These are phyloP conservation scores for Penicillium goetzii DNA, from an alignment of 495 filamentous ascomycete genomes.

Conservation along the genomic window DNA sequence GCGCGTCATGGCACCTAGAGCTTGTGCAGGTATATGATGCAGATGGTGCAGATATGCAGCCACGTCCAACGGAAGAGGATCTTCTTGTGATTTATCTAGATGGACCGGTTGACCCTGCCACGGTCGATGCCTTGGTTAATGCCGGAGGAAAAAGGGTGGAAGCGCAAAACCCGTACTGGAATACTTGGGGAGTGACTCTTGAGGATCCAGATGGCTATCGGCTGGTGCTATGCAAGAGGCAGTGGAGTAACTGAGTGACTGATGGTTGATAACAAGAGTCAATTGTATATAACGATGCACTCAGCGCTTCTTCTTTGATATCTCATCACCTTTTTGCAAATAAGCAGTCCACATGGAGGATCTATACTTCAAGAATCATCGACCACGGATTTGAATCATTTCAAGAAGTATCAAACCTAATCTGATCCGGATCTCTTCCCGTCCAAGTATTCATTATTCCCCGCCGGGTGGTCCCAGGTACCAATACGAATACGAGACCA, in stretches of 20 bases:
- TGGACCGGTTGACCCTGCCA: slow-evolving; percentile 16
- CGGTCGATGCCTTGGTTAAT: slow-evolving; percentile 12
- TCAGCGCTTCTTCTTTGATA: too few relatives aligned
- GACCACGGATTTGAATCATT: not conserved
- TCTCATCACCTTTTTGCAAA: too few relatives aligned
- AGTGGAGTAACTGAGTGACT: not conserved
- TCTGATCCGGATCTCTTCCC: slow-evolving; percentile 4
- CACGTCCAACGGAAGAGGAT: slow-evolving; percentile 23
- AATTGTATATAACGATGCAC: too few relatives aligned
- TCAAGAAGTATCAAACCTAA: not conserved
- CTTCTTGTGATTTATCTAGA: slow-evolving; percentile 24
- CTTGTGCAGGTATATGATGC: slow-evolving; percentile 17
- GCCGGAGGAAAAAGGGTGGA: slow-evolving; percentile 18
- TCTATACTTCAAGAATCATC: not conserved
- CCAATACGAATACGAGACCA: slow-evolving; percentile 9
- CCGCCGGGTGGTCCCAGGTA: not conserved
- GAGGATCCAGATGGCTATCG: slow-evolving; percentile 24
- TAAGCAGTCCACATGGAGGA: not conserved
- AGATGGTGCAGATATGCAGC: slow-evolving; percentile 8
- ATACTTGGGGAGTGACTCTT: slow-evolving; percentile 23
- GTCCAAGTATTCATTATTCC: not conserved
- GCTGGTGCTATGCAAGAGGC: slow-evolving; percentile 17
- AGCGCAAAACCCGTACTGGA: slow-evolving; percentile 21
- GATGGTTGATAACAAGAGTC: too few relatives aligned
- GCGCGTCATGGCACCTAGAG: slow-evolving; percentile 22